Evolutionary conservation across 352 stramenopile species (phyloP), one percentile per base, ranked within the genome.

Genomic region (Phytophthora multivora): DNA sequence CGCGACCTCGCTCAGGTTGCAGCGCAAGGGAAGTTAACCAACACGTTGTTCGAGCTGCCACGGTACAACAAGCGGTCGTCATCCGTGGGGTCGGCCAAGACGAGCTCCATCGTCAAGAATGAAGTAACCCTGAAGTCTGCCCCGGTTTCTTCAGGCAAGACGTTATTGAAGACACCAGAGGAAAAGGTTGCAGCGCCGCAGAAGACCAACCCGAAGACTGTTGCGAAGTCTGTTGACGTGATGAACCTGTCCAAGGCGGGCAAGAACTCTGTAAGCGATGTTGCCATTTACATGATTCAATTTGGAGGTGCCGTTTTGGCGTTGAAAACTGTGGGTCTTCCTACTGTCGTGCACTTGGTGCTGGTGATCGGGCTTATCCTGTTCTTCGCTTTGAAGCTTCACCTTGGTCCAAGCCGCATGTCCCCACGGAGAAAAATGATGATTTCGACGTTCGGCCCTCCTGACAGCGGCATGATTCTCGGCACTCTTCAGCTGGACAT

Each of bases 401-500:
- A 84, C 35, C 75, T 90, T 33, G 84, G 84, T 5, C 77, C 84
- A 0, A 79, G 67, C 42, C 51, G 69, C 58, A 88, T 89, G 75
- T 78, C 75, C 5, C 62, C 81, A 5, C 80, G 78, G 18, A 73
- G 77, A 15, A 88, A 90, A 71, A 73, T 91, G 51, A 86, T 86
- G 74, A 90, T 90, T 51, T 79, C 80, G n/a, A 75, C 66, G 0
- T 91, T 88, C 15, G 74, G 75, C 0, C 65, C 77, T 1, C 79
- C 76, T 1, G 73, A 88, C 50, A 87, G 69, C 26, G 80, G 80
- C 31, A 85, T 88, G 71, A 90, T 93, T 55, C 60, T 89, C 15
- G 82, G 80, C 28, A 88, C 78, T 18, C 62, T 93, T n/a, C 67
- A 83, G 46, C 54, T 91, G 46, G 82, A 93, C 39, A 69, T 89